Evolutionary conservation across 306 rosid species (phyloP).

Genomic region (Cucumis cinereus): DNA sequence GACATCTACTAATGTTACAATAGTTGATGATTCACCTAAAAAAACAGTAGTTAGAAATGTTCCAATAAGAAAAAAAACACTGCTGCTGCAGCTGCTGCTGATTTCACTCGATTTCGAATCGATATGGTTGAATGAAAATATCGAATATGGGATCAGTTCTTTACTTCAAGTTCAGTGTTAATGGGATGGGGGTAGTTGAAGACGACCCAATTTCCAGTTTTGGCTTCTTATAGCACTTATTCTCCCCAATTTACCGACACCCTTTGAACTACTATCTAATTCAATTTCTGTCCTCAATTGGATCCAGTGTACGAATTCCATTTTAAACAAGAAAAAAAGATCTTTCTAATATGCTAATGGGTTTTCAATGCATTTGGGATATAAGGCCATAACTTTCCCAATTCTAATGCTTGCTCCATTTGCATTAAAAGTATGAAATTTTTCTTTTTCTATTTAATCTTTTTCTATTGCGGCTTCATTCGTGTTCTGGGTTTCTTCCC

Average conservation of each 20-base stretch:
- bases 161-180: neutral
- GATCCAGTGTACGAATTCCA: neutral
- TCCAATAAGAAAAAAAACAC: neutral
- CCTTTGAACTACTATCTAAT: neutral
- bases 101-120: neutral
- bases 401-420: neutral
- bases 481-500: neutral
- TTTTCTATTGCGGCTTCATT: neutral
- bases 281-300: neutral
- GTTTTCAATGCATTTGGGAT: neutral
- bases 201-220: neutral
- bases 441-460: too few species aligned
- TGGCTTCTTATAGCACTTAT: neutral
- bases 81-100: neutral
- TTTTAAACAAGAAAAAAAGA: neutral
- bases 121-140: neutral
- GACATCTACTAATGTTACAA: too few species aligned
- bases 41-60: neutral
- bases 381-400: neutral
- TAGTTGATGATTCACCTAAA: too few species aligned
- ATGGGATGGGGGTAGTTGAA: neutral
- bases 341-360: neutral
- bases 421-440: too few species aligned
- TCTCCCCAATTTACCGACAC: neutral
- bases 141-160: neutral